phyloP scores from a whole-genome alignment of 2,329 filamentous ascomycete species.

The Pseudopithomyces chartarum region DNA sequence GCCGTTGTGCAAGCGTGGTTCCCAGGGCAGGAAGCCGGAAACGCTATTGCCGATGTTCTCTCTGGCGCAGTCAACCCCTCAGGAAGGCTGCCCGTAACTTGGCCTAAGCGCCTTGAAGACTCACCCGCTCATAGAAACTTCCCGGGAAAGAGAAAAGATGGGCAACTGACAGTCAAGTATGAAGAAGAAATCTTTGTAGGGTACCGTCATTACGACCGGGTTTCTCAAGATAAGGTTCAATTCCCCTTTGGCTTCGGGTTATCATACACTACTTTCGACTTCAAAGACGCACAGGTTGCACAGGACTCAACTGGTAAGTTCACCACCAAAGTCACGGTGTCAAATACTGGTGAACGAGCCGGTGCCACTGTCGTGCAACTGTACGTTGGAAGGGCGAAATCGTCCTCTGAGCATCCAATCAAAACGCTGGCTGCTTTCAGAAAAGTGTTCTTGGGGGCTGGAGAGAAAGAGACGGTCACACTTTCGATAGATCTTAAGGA shows the following conservation, averaged over 20 bases:
- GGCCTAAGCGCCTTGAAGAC: slow-evolving; percentile 42
- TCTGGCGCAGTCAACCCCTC: slow-evolving; percentile 47
- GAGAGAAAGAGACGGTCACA: slow-evolving; percentile 61
- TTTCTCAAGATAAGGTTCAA: slow-evolving; percentile 57
- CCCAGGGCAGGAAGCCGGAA: slow-evolving; percentile 49
- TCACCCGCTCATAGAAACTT: slow-evolving; percentile 46
- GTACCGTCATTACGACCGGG: slow-evolving; percentile 64
- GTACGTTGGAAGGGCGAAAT: slow-evolving; percentile 59
- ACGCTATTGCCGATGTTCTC: slow-evolving; percentile 49
- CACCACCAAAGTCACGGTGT: slow-evolving; percentile 47
- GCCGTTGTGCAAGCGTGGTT: slow-evolving; percentile 50
- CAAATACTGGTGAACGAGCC: slow-evolving; percentile 56
- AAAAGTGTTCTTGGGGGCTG: slow-evolving; percentile 64
- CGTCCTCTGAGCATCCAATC: slow-evolving; percentile 55
- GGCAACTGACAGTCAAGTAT: slow-evolving; percentile 66
- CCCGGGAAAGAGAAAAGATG: slow-evolving; percentile 48
- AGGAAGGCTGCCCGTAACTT: slow-evolving; percentile 46
- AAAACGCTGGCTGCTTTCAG: slow-evolving; percentile 73
- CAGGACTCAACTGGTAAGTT: slow-evolving; percentile 56
- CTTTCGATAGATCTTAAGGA: slow-evolving; percentile 46
- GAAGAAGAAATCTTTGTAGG: slow-evolving; percentile 60
- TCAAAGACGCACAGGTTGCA: slow-evolving; percentile 62
- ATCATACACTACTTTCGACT: slow-evolving; percentile 46
- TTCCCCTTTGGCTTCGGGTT: slow-evolving; percentile 49
- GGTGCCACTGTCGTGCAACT: slow-evolving; percentile 62